These are phyloP conservation scores for Acanthamoeba triangularis DNA, from an alignment of 208 protist species.

Conservation along the genomic window DNA sequence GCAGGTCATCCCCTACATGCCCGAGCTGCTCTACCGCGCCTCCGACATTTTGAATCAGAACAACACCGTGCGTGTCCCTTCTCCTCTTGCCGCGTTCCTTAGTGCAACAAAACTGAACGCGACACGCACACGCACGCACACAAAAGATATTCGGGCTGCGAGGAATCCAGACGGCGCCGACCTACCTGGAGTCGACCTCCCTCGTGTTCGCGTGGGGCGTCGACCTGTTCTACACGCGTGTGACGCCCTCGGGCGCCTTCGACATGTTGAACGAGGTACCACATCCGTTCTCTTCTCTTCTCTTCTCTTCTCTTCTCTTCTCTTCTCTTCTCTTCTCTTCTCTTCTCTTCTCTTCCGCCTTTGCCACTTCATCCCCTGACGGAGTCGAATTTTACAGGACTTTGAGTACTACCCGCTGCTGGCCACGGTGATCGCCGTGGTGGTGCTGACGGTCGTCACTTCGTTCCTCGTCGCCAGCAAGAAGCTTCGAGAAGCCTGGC, in stretches of 20 bases:
- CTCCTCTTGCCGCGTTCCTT: background rate
- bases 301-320: no score
- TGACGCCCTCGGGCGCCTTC: conserved; percentile 76
- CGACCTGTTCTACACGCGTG: conserved; percentile 82
- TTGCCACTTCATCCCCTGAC: background rate
- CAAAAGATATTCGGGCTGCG: conserved; percentile 55
- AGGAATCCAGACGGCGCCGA: conserved; percentile 68
- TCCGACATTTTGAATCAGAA: conserved; percentile 77
- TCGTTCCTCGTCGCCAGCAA: conserved; percentile 44
- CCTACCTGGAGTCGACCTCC: conserved; percentile 83
- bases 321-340: no score
- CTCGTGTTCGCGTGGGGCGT: conserved; percentile 80
- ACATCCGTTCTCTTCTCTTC: background rate
- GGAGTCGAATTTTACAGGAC: background rate
- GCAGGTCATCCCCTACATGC: conserved; percentile 77
- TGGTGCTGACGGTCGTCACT: conserved; percentile 28
- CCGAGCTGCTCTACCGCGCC: conserved; percentile 56
- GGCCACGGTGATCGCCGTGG: conserved; percentile 3
- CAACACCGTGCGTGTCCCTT: conserved; percentile 53
- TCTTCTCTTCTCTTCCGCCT: no score
- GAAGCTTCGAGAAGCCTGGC: conserved; percentile 30
- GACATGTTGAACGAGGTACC: conserved; percentile 81
- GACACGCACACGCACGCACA: background rate
- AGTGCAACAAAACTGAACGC: background rate
- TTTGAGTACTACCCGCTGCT: conserved; percentile 64